These are phyloP conservation scores for Leonotis leonurus DNA, from an alignment of 257 asterid genomes.

Conservation along the genomic window DNA sequence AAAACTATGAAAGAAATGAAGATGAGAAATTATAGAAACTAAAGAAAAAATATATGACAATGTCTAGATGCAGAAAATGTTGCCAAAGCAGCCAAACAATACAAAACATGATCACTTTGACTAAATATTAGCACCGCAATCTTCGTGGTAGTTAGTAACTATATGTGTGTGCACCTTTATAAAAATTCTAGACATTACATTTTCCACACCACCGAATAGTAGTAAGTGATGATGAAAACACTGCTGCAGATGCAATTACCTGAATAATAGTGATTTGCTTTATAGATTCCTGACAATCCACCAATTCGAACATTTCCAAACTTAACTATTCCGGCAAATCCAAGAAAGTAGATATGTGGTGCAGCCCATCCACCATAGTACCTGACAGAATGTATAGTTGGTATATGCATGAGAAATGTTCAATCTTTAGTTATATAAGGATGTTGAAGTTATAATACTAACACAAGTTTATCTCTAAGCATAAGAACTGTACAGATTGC, in stretches of 20 bases:
- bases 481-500: neutral
- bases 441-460: neutral
- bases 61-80: no score
- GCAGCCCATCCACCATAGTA: slow-evolving; percentile 99
- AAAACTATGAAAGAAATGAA: neutral
- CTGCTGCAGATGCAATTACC: slow-evolving; percentile 33
- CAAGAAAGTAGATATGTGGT: slow-evolving; percentile 87
- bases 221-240: neutral
- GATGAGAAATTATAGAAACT: neutral
- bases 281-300: slow-evolving; percentile 91
- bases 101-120: neutral
- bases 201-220: neutral
- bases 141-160: neutral
- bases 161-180: neutral
- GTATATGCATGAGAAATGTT: neutral
- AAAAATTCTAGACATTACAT: neutral
- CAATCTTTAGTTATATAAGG: neutral
- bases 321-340: slow-evolving; percentile 83
- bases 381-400: slow-evolving; percentile 32
- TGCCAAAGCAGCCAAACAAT: neutral
- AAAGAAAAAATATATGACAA: no score
- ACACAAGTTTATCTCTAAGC: neutral
- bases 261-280: slow-evolving; percentile 47
- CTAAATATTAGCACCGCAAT: neutral
- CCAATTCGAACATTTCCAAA: slow-evolving; percentile 95